A percentile compares a stretch with the other conserved stretches of the same genome.
Evolutionary conservation across 768 basidiomycete species (phyloP).

Genomic region (Hygrophoropsis aurantiaca): DNA sequence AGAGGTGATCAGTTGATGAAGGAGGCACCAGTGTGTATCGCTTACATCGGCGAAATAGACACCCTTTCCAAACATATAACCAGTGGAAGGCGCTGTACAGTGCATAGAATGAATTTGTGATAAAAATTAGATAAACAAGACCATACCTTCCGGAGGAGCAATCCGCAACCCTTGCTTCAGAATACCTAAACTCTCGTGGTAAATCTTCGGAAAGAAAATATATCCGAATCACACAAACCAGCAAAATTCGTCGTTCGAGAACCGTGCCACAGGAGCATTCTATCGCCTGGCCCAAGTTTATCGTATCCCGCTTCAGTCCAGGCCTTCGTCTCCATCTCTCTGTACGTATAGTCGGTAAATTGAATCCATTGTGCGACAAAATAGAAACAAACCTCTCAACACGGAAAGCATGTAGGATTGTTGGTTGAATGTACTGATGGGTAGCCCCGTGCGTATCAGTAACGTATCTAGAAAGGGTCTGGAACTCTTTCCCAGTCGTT

Average conservation of each 20-base stretch:
- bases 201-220: background rate
- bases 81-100: constrained; percentile 46
- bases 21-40: background rate
- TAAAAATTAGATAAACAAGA: too few relatives aligned
- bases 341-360: constrained; percentile 4
- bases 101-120: too few relatives aligned
- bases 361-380: background rate
- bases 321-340: constrained; percentile 34
- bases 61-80: constrained; percentile 69
- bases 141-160: constrained; percentile 59
- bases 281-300: constrained; percentile 44
- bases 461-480: constrained; percentile 45
- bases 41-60: constrained; percentile 64
- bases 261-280: constrained; percentile 63
- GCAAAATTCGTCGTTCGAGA: constrained; percentile 65
- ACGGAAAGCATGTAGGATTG: constrained; percentile 48
- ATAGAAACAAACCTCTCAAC: constrained; percentile 45
- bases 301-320: constrained; percentile 50
- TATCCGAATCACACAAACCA: constrained; percentile 27
- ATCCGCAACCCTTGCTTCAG: constrained; percentile 62
- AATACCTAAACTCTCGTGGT: constrained; percentile 38
- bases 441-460: constrained; percentile 58
- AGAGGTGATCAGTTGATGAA: constrained; percentile 4
- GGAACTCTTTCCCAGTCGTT: constrained; percentile 43
- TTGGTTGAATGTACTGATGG: constrained; percentile 44